phyloP scores from a whole-genome alignment of 2,329 filamentous ascomycete genomes.

The Capronia epimyces region DNA sequence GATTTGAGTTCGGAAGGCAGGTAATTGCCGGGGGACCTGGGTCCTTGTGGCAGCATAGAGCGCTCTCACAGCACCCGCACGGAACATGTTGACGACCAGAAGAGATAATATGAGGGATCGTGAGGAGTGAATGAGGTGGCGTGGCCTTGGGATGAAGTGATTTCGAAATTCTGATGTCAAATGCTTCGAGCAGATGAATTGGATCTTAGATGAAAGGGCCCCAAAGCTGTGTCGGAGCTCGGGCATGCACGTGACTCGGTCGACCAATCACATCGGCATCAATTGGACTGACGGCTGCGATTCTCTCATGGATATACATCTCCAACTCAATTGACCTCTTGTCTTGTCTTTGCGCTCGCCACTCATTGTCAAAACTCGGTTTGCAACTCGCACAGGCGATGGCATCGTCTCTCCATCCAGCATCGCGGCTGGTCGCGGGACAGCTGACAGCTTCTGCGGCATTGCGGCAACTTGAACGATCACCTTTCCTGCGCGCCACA shows the following conservation, averaged over 20 bases:
- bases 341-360: constrained; percentile 21
- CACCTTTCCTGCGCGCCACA: constrained; percentile 41
- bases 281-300: constrained; percentile 1
- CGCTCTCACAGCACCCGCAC: constrained; percentile 75
- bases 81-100: constrained; percentile 65
- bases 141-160: constrained; percentile 22
- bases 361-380: constrained; percentile 21
- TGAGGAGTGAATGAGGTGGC: constrained; percentile 10
- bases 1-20: constrained; percentile 56
- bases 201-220: constrained; percentile 22
- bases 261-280: constrained; percentile 9
- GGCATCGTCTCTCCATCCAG: constrained; percentile 41
- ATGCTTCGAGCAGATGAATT: neutral
- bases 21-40: constrained; percentile 48
- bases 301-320: constrained; percentile 2
- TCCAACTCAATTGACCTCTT: constrained; percentile 36
- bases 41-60: constrained; percentile 52
- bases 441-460: constrained; percentile 34
- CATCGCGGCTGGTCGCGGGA: constrained; percentile 42
- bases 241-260: neutral
- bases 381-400: constrained; percentile 33
- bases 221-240: constrained; percentile 24
- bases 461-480: constrained; percentile 30
- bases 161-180: constrained; percentile 15
- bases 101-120: constrained; percentile 4